A percentile compares a stretch with the other conserved stretches of the same genome.
Evolutionary conservation across 345 rosid genomes (phyloP).

Genomic region (Passiflora organensis): DNA sequence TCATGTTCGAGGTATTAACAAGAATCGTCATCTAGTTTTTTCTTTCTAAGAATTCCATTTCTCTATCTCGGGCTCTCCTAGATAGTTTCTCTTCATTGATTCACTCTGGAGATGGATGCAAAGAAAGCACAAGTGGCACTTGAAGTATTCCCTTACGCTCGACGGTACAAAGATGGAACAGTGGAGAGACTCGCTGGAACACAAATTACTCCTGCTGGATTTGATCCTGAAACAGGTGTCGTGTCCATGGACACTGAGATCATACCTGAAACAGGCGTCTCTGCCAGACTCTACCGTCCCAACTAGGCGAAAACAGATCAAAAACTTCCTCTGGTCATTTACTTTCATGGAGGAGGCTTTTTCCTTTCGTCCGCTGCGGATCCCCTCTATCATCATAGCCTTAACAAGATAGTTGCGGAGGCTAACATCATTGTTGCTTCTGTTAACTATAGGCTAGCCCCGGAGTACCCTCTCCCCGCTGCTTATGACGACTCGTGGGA

Average conservation of each 20-base stretch:
- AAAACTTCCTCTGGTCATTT: conserved; percentile 58
- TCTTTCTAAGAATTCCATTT: too few relatives aligned
- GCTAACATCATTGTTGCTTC: conserved; percentile 57
- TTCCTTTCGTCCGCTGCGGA: conserved; percentile 46
- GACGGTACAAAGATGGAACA: conserved; percentile 52
- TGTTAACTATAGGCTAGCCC: conserved; percentile 61
- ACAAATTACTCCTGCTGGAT: conserved; percentile 46
- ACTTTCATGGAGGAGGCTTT: conserved; percentile 88
- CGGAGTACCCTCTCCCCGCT: conserved; percentile 64
- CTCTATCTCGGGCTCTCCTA: too few relatives aligned
- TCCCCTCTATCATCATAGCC: conserved; percentile 55
- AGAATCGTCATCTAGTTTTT: too few relatives aligned
- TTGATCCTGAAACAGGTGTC: conserved; percentile 47
- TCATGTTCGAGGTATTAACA: too few relatives aligned
- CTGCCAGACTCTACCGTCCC: conserved; percentile 65
- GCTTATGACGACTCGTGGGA: conserved; percentile 75
- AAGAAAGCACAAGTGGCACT: conserved; percentile 26
- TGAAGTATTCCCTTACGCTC: conserved; percentile 54
- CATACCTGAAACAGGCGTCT: conserved; percentile 39
- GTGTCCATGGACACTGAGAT: conserved; percentile 66
- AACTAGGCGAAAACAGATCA: conserved; percentile 6
- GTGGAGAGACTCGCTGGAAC: conserved; percentile 54
- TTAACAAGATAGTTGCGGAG: conserved; percentile 52
- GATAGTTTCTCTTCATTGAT: too few relatives aligned
- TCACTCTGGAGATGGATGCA: conserved; percentile 31